Base-by-base conservation (phyloP, 2,329 filamentous ascomycete species). In the Westerdykella aurantiaca region DNA sequence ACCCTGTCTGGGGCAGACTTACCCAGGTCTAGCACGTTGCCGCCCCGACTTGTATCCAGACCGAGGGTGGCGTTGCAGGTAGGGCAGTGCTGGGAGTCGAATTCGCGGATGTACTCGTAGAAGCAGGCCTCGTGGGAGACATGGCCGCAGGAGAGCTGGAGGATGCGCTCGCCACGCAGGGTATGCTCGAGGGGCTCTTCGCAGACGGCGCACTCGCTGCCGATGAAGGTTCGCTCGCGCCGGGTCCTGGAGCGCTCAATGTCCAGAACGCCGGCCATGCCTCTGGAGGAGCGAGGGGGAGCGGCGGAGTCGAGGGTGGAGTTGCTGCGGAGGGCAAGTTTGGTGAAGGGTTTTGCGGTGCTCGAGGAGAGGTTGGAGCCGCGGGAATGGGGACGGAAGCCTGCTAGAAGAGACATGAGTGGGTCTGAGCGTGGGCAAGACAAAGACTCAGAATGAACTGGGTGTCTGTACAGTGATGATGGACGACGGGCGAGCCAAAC, bases 101-200 rank as follows among this genome's bases (percentile, higher is more conserved):
- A 86, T 62, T 96, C 91, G 60, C 88, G 86, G 58, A 98, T 95
- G 64, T 94, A 96, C 69, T 98, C 93, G 71, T 97, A 97, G 66
- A 98, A 97, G 70, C 93, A 98, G 31, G 91, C 93, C 68, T 97
- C 93, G 66, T 98, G 93, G 10, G 91, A 89, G 47, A 98, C 91
- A 69, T 98, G 93, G n/a, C 84, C 81, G 69, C 93, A 98, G 5
- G 90, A 94, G 60, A 98, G 93, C 66, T 97, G 93, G 42, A 98
- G 75, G 49, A 98, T 89, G 54, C 89, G 83, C 72, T 98, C 93
- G 47, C 93, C 93, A 40, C 87, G 86, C 38, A 98, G 77, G 3
- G 89, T 98, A 68, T 97, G 91, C 69, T 97, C 93, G 49, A 98
- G 73, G 3, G 90, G 90, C 71, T 98, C 93, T 67, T 98, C 93